Percentiles rank a stretch among this genome's conserved stretches.
Conservation (phyloP, 331 rosid species). For the Pyracantha coccinea region DNA sequence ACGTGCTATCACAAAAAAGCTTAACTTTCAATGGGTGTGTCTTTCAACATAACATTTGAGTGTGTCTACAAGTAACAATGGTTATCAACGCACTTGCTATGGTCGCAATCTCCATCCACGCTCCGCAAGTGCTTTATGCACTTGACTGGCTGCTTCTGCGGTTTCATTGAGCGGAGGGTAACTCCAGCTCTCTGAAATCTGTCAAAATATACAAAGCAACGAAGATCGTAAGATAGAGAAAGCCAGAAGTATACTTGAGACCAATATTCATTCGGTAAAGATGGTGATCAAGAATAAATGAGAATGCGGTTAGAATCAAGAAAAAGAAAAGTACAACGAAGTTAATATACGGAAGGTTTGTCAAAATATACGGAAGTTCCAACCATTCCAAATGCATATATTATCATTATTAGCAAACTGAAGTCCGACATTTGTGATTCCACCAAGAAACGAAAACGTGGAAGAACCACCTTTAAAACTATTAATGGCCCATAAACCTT, state of each 20-base stretch:
- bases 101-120: constrained; percentile 89
- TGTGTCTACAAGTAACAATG: constrained; percentile 1
- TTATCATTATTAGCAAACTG: neutral
- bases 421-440: neutral
- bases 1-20: constrained; percentile 25
- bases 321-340: neutral
- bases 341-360: too few species aligned
- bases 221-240: neutral
- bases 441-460: neutral
- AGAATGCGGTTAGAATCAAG: neutral
- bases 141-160: constrained; percentile 69
- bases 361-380: neutral
- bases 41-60: neutral
- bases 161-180: constrained; percentile 91
- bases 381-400: too few species aligned
- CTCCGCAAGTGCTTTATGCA: constrained; percentile 61
- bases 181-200: constrained; percentile 97
- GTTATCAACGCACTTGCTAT: constrained; percentile 18
- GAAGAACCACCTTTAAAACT: neutral
- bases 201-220: constrained; percentile 2
- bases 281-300: neutral
- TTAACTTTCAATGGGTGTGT: constrained; percentile 7
- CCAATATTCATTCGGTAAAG: neutral
- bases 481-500: neutral
- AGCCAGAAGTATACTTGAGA: neutral